Base-by-base conservation (phyloP, 257 asterid genomes). In the Voacanga thouarsii region DNA sequence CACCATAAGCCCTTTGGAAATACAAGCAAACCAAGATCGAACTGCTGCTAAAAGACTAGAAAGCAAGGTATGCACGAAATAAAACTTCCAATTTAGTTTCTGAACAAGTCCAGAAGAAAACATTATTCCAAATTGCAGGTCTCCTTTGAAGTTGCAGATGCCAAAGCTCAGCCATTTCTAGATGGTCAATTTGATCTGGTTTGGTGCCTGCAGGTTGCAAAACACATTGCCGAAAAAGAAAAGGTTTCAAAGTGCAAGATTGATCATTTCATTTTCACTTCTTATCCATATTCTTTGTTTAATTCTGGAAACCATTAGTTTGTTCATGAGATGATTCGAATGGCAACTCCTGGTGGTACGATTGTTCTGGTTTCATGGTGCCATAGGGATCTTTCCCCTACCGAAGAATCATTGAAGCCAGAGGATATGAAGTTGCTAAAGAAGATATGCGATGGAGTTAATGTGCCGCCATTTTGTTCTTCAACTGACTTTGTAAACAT, bases 141-240 rank as follows among this genome's bases (percentile, higher is more conserved):
- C 45, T 87, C 92, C 4, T 94, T 92, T 82, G 89, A 89, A 92
- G 97, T 94, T 41, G 97, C 97, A 11, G 99, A 94, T 81, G 99
- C 99, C 14, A 70, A 92, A 82, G 89, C 90, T 85, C 99, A 94
- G 75, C 99, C 99, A 12, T 94, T 94, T 84, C 87, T 92, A 14
- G 97, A 91, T 83, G 96, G 97, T n/a, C 74, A 90, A 77, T 94
- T 90, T 37, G 94, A 94, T 86, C 49, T 94, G 83, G 97, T 91
- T 76, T 92, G 99, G 99, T 92, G 97, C 78, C 89, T 94, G 99
- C 97, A 94, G 90, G 92, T 97, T 74, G 99, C 97, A 19, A 97
- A 94, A 83, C 99, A 94, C 92, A 94, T 94, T 97, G 97, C 95
- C 0, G 89, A 94, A 81, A 94, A 94, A 84, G 49, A 89, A 64